Conservation (phyloP, 352 stramenopile species). For the Phytophthora pluvialis region DNA sequence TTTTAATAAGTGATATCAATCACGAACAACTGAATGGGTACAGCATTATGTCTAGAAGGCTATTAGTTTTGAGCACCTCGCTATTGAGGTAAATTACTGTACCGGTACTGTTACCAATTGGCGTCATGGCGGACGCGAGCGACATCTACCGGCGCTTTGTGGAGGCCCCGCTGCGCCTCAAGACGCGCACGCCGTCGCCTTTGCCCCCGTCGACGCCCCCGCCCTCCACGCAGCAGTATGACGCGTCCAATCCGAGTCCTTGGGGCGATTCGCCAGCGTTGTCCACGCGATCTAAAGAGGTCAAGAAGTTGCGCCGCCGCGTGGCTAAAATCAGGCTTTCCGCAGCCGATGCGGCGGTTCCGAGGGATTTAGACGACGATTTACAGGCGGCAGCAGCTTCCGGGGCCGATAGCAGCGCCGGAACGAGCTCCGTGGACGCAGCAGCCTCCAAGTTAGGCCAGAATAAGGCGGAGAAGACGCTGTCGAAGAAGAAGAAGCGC, state of each 20-base stretch:
- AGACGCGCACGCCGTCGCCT: conserved; percentile 15
- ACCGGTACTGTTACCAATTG: background rate
- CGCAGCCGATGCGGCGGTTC: background rate
- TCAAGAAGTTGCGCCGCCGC: conserved; percentile 34
- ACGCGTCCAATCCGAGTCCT: conserved; percentile 1
- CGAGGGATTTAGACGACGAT: background rate
- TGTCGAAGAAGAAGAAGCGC: conserved; percentile 48
- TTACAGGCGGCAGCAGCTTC: background rate
- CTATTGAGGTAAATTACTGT: too few species aligned
- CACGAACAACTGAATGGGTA: too few species aligned
- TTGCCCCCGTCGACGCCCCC: conserved; percentile 11
- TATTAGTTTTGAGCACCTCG: too few species aligned
- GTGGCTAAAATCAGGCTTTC: conserved; percentile 33
- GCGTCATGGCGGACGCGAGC: conserved; percentile 35
- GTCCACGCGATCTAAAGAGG: conserved; percentile 31
- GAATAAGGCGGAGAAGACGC: background rate
- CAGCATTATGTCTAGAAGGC: too few species aligned
- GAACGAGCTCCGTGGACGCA: conserved; percentile 8
- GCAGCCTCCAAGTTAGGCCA: background rate
- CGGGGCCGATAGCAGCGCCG: conserved; percentile 7
- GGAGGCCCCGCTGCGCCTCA: conserved; percentile 53
- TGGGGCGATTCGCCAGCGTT: conserved; percentile 18
- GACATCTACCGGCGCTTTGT: conserved; percentile 58
- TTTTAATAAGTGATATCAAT: too few species aligned
- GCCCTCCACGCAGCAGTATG: conserved; percentile 14